Conservation (phyloP, 2,329 filamentous ascomycete genomes). For the Alternaria hordeiaustralica region DNA sequence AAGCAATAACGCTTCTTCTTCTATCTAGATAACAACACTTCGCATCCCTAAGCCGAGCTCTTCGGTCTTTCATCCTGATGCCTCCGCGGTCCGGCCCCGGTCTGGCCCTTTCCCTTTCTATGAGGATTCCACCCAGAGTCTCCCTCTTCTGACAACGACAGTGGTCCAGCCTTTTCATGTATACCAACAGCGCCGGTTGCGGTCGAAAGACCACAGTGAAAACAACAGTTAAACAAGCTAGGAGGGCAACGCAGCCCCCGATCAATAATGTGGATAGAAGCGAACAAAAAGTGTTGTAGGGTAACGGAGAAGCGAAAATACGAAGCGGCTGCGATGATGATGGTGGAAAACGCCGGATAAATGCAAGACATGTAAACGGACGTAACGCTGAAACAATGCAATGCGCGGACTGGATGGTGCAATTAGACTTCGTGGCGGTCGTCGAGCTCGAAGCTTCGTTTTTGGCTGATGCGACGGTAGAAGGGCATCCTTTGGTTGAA, state of each 20-base stretch:
- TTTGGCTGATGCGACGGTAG: slow-evolving; percentile 46
- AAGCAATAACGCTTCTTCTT: slow-evolving; percentile 1
- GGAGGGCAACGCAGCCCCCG: not conserved
- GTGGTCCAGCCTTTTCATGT: slow-evolving; percentile 8
- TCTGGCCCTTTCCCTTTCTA: slow-evolving; percentile 2
- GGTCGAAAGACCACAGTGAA: not conserved
- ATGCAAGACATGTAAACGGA: slow-evolving; percentile 30
- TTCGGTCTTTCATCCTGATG: not conserved
- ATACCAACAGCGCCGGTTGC: slow-evolving; percentile 8
- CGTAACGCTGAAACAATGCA: slow-evolving; percentile 29
- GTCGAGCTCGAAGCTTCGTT: slow-evolving; percentile 41
- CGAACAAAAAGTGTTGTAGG: slow-evolving; percentile 3
- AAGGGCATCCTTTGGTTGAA: slow-evolving; percentile 38
- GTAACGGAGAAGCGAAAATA: slow-evolving; percentile 11
- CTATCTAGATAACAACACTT: not conserved
- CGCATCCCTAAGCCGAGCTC: not conserved
- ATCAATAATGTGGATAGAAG: slow-evolving; percentile 18
- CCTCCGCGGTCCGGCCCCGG: not conserved
- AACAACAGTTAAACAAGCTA: slow-evolving; percentile 17
- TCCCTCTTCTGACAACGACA: not conserved
- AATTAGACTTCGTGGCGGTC: slow-evolving; percentile 46
- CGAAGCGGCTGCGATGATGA: slow-evolving; percentile 21
- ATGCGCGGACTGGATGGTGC: not conserved
- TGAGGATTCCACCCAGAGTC: not conserved
- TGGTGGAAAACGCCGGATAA: slow-evolving; percentile 26